Evolutionary conservation across 2,329 filamentous ascomycete genomes (phyloP).

Genomic region (Sodiomyces alkalinus): DNA sequence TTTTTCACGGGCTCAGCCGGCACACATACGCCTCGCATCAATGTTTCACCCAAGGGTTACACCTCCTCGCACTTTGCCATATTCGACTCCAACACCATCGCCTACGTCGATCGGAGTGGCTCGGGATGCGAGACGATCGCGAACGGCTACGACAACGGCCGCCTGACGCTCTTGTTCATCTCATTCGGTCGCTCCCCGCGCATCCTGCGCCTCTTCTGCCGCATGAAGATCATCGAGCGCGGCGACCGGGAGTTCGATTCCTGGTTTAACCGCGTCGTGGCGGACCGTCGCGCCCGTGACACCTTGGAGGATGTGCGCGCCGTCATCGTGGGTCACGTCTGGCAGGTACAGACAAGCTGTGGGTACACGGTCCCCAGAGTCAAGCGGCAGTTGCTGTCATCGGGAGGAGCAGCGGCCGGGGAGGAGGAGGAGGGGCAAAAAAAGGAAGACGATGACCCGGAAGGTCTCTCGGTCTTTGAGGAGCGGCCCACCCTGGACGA

Average conservation of each 20-base stretch:
- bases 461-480: slow-evolving; percentile 28
- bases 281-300: slow-evolving; percentile 12
- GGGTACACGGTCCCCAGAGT: slow-evolving; percentile 48
- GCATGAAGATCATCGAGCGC: slow-evolving; percentile 42
- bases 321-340: slow-evolving; percentile 45
- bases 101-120: slow-evolving; percentile 61
- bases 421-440: neutral
- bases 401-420: slow-evolving; percentile 9
- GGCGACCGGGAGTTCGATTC: slow-evolving; percentile 31
- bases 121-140: slow-evolving; percentile 63
- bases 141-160: slow-evolving; percentile 62
- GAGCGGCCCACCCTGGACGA: slow-evolving; percentile 40
- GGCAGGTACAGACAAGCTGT: slow-evolving; percentile 52
- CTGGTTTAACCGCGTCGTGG: slow-evolving; percentile 27
- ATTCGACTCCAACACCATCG: slow-evolving; percentile 40
- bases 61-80: slow-evolving; percentile 46
- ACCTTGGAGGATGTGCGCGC: slow-evolving; percentile 37
- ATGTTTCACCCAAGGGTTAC: slow-evolving; percentile 62
- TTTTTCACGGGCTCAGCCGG: slow-evolving; percentile 67
- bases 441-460: slow-evolving; percentile 1
- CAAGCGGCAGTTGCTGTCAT: slow-evolving; percentile 23
- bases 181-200: slow-evolving; percentile 43
- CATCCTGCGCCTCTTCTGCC: slow-evolving; percentile 51
- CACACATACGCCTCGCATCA: slow-evolving; percentile 52
- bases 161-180: slow-evolving; percentile 61